phyloP scores from a whole-genome alignment of 208 protist species.

The Strigomonas culicis region DNA sequence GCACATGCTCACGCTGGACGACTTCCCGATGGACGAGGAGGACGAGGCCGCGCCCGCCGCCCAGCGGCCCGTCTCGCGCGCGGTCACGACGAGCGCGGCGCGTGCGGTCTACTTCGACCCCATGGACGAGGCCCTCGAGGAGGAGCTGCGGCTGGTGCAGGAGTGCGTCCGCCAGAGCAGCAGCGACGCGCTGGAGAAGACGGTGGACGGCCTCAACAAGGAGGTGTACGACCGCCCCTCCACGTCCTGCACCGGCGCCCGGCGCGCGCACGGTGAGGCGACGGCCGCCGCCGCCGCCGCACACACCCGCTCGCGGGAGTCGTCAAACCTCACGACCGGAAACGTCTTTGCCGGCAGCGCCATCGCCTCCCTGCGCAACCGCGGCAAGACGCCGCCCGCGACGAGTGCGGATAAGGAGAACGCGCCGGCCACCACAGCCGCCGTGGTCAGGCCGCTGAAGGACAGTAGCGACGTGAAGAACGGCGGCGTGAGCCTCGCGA shows the following conservation, averaged over 20 bases:
- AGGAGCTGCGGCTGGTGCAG: constrained; percentile 74
- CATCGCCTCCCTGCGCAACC: constrained; percentile 34
- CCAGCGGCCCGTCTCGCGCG: not conserved
- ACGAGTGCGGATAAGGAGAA: not conserved
- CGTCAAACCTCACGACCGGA: constrained; percentile 42
- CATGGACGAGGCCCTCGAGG: constrained; percentile 40
- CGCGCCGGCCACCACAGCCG: not conserved
- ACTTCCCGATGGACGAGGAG: constrained; percentile 27
- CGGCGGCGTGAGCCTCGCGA: not conserved
- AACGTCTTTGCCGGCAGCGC: constrained; percentile 39
- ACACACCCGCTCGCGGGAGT: constrained; percentile 10
- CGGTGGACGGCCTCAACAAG: constrained; percentile 37
- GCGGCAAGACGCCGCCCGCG: constrained; percentile 5
- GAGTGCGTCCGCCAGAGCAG: constrained; percentile 59
- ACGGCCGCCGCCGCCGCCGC: not conserved
- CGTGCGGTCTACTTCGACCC: constrained; percentile 51
- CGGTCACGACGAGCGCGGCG: not conserved
- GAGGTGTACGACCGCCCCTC: constrained; percentile 55
- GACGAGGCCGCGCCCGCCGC: not conserved
- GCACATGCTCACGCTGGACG: constrained; percentile 51
- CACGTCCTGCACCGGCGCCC: constrained; percentile 53
- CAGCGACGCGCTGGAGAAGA: constrained; percentile 46
- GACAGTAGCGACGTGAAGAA: not conserved
- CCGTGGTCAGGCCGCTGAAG: not conserved
- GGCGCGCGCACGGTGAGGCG: constrained; percentile 11